A percentile compares a stretch with the other conserved stretches of the same genome.
Evolutionary conservation across 441 rosid species (phyloP).

Genomic region (Gossypium gossypioides): DNA sequence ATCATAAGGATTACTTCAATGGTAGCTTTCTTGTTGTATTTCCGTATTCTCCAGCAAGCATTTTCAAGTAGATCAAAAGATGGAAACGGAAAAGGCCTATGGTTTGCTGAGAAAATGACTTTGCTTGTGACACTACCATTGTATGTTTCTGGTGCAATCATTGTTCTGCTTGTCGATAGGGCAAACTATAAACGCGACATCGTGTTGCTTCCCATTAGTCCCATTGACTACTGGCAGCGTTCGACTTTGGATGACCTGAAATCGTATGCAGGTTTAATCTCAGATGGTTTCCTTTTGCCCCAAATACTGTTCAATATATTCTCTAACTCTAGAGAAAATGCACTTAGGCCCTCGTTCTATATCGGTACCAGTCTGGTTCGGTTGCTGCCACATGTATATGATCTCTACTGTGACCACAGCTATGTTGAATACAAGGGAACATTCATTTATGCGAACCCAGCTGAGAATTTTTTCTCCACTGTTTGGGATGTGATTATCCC

Average conservation of each 20-base stretch:
- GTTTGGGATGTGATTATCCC: slow-evolving; percentile 7
- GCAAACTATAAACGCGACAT: neutral
- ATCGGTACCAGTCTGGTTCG: neutral
- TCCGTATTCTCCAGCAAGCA: slow-evolving; percentile 25
- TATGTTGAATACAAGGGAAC: neutral
- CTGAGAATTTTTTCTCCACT: neutral
- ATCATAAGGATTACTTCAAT: slow-evolving; percentile 19
- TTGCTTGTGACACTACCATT: slow-evolving; percentile 13
- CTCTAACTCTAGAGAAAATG: neutral
- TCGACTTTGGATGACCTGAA: slow-evolving; percentile 13
- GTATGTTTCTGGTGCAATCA: slow-evolving; percentile 20
- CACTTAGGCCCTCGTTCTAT: slow-evolving; percentile 6
- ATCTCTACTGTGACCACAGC: neutral
- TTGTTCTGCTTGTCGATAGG: slow-evolving; percentile 3
- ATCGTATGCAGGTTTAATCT: slow-evolving; percentile 4
- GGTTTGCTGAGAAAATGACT: slow-evolving; percentile 24
- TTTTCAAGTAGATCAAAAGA: slow-evolving; percentile 18
- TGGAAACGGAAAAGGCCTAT: slow-evolving; percentile 4
- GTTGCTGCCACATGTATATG: neutral
- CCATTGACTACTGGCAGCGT: neutral
- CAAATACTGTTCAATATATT: slow-evolving; percentile 26
- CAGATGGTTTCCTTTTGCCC: slow-evolving; percentile 24
- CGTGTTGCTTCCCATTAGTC: neutral
- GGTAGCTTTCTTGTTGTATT: slow-evolving; percentile 26
- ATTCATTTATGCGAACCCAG: neutral